These are phyloP conservation scores for Wickerhamomyces ciferrii DNA, from an alignment of 805 yeast genomes.

Conservation along the genomic window DNA sequence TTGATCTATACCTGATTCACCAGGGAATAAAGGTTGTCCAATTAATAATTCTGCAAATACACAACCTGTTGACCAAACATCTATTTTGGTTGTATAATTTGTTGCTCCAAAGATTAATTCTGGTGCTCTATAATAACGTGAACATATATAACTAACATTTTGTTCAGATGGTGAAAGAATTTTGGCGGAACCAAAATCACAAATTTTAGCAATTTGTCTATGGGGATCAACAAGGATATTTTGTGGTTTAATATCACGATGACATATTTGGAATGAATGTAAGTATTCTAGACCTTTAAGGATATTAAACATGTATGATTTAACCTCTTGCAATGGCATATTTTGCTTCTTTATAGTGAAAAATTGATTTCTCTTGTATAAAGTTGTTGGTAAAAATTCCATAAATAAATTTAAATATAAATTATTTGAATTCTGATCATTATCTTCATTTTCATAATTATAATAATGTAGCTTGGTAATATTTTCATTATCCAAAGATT, in stretches of 20 bases:
- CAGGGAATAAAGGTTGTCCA: conserved; percentile 97
- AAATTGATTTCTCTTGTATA: conserved; percentile 85
- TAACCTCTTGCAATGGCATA: conserved; percentile 89
- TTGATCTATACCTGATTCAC: conserved; percentile 96
- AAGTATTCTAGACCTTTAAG: conserved; percentile 75
- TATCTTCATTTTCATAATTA: conserved; percentile 66
- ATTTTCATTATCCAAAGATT: conserved; percentile 77
- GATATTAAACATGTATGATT: conserved; percentile 75
- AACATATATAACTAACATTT: conserved; percentile 93
- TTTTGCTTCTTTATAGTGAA: conserved; percentile 66
- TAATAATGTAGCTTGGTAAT: conserved; percentile 84
- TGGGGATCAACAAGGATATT: conserved; percentile 83
- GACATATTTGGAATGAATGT: conserved; percentile 78
- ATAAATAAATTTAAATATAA: conserved; percentile 84
- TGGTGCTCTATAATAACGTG: conserved; percentile 95
- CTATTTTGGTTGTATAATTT: conserved; percentile 93
- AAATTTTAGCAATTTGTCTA: conserved; percentile 79
- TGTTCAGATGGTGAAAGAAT: conserved; percentile 86
- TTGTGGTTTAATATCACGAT: conserved; percentile 90
- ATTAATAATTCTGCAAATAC: conserved; percentile 95
- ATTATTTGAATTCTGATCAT: conserved; percentile 40
- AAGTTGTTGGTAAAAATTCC: conserved; percentile 94
- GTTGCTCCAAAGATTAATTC: conserved; percentile 97
- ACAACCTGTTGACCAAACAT: conserved; percentile 97
- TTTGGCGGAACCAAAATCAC: conserved; percentile 97